phyloP scores from a whole-genome alignment of 805 yeast species.

The Soucietia sequanensis region DNA sequence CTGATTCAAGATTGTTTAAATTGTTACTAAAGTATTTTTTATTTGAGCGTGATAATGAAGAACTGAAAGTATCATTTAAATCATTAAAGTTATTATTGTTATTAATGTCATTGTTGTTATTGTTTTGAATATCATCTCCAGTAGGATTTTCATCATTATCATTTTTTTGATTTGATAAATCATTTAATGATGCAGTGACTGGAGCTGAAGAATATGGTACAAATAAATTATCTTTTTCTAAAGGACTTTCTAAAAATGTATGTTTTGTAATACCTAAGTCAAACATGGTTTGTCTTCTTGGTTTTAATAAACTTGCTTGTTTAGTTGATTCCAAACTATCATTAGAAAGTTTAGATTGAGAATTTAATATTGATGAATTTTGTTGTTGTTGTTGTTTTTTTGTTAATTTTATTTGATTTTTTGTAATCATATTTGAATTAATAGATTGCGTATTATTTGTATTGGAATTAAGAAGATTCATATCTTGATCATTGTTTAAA shows the following conservation, averaged over 20 bases:
- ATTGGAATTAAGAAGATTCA: constrained; percentile 1
- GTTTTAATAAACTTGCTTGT: constrained; percentile 32
- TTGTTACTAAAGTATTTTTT: neutral
- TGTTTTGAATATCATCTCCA: constrained; percentile 2
- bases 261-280: constrained; percentile 47
- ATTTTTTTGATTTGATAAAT: constrained; percentile 9
- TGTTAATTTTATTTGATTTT: too few relatives aligned
- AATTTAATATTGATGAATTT: constrained; percentile 3
- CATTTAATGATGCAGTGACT: constrained; percentile 64
- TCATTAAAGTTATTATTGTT: constrained; percentile 5
- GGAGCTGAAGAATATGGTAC: constrained; percentile 79
- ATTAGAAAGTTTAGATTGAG: constrained; percentile 3
- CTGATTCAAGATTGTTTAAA: constrained; percentile 26
- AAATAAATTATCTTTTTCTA: constrained; percentile 43
- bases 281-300: constrained; percentile 53
- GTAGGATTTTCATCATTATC: constrained; percentile 1
- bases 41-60: constrained; percentile 1
- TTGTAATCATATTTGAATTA: constrained; percentile 1
- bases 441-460: neutral
- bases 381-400: neutral
- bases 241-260: constrained; percentile 37
- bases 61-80: constrained; percentile 4
- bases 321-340: constrained; percentile 37
- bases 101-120: too few relatives aligned
- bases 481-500: neutral